Conservation (phyloP, 164 flowering plant genomes). For the Macadamia integrifolia region DNA sequence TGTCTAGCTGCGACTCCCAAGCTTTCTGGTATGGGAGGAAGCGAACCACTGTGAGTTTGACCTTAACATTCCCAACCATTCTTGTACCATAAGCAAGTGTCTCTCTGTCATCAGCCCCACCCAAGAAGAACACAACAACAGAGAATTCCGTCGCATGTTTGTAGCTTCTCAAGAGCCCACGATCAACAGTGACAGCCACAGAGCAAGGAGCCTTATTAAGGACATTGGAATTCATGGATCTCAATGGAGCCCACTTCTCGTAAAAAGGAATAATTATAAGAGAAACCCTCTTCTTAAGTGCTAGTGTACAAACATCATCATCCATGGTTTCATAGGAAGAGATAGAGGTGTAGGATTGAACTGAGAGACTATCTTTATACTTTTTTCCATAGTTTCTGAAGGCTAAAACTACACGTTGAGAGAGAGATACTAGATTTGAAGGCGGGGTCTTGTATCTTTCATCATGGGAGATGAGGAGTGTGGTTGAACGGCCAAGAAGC, state of each 20-base stretch:
- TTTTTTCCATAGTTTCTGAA: slow-evolving; percentile 7
- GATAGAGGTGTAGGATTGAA: slow-evolving; percentile 22
- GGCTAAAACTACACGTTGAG: slow-evolving; percentile 8
- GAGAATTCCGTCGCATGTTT: background rate
- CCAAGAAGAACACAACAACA: slow-evolving; percentile 35
- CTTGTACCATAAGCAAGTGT: slow-evolving; percentile 33
- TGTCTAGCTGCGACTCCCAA: slow-evolving; percentile 16
- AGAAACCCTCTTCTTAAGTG: slow-evolving; percentile 22
- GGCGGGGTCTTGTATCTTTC: background rate
- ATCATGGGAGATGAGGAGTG: slow-evolving; percentile 9
- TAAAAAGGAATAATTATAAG: slow-evolving; percentile 54
- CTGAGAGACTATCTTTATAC: background rate
- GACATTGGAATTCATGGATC: slow-evolving; percentile 30
- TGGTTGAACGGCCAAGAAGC: slow-evolving; percentile 15
- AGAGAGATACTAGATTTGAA: background rate
- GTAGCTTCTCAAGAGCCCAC: slow-evolving; percentile 6
- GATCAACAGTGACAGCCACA: slow-evolving; percentile 48
- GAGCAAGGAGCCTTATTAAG: slow-evolving; percentile 51
- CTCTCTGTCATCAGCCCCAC: slow-evolving; percentile 56
- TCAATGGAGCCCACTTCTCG: slow-evolving; percentile 13
- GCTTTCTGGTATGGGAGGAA: background rate
- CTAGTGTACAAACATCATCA: slow-evolving; percentile 39
- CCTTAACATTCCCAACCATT: slow-evolving; percentile 21
- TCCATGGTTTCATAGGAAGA: slow-evolving; percentile 46
- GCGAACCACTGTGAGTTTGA: slow-evolving; percentile 23